These are phyloP conservation scores for Beauveria varroae DNA, from an alignment of 2,329 filamentous ascomycete species.

Conservation along the genomic window DNA sequence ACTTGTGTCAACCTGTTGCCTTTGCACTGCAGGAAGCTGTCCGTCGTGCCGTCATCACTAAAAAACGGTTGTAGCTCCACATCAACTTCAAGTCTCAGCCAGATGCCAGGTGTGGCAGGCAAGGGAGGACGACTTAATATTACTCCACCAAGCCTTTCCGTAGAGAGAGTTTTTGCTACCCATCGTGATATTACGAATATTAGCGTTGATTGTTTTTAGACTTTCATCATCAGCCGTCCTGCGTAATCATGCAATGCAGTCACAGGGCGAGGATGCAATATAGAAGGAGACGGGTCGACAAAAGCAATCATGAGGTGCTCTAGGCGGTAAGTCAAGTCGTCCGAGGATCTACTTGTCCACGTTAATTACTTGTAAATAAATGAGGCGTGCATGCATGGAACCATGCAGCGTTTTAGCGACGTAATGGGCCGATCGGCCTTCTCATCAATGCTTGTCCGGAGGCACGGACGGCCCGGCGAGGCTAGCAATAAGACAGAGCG, in stretches of 20 bases:
- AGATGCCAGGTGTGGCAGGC: not conserved
- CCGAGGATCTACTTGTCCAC: not conserved
- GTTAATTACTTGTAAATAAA: not conserved
- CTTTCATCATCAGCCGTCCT: not conserved
- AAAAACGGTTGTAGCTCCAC: not conserved
- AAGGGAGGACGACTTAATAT: not conserved
- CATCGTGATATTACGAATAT: no score
- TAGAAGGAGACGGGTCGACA: not conserved
- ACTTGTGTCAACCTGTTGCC: not conserved
- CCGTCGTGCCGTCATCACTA: not conserved
- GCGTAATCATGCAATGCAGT: not conserved
- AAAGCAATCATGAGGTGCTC: not conserved
- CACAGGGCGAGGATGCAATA: not conserved
- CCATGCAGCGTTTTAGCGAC: not conserved
- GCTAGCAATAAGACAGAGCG: not conserved
- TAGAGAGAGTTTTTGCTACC: not conserved
- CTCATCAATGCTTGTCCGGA: not conserved
- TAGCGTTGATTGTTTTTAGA: not conserved
- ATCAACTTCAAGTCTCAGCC: not conserved
- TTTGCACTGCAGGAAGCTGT: not conserved
- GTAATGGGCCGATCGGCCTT: not conserved
- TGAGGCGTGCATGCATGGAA: not conserved
- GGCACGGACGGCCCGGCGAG: conserved; percentile 2
- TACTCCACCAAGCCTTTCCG: not conserved
- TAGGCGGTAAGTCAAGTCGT: not conserved